Conservation (phyloP, 352 stramenopile genomes). For the Phytopythium kandeliae region DNA sequence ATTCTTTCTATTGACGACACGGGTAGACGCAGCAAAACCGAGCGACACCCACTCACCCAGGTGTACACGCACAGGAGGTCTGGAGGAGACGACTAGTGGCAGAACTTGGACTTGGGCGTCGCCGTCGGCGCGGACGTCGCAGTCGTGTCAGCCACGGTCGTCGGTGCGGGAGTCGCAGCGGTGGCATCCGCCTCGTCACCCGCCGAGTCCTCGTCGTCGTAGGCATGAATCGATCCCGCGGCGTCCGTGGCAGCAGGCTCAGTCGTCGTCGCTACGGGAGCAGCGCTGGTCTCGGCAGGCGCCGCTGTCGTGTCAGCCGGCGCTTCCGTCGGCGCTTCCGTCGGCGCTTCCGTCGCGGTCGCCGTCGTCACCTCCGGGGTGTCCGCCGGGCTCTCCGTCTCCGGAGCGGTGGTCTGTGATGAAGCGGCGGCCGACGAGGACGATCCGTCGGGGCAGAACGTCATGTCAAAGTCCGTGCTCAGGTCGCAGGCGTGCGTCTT, state of each 20-base stretch:
- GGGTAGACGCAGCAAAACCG: neutral
- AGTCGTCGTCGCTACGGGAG: conserved; percentile 15
- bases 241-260: conserved; percentile 12
- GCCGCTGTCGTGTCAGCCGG: neutral
- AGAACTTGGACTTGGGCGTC: conserved; percentile 5
- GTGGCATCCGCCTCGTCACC: conserved; percentile 7
- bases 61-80: neutral
- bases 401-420: conserved; percentile 9
- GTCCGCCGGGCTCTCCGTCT: conserved; percentile 8
- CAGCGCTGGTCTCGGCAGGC: conserved; percentile 9
- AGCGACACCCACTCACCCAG: neutral
- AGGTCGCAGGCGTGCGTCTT: conserved; percentile 69
- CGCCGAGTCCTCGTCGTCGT: conserved; percentile 10
- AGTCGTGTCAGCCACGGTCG: neutral
- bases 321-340: neutral
- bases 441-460: conserved; percentile 51
- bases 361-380: conserved; percentile 4
- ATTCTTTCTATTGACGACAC: conserved; percentile 3
- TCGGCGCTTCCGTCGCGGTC: conserved; percentile 1
- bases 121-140: neutral
- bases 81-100: too few species aligned
- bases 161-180: neutral
- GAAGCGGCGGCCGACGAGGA: conserved; percentile 7
- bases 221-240: conserved; percentile 4
- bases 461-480: conserved; percentile 57